phyloP scores from a whole-genome alignment of 1,284 basidiomycete species.

The Cryptococcus amylolentus region DNA sequence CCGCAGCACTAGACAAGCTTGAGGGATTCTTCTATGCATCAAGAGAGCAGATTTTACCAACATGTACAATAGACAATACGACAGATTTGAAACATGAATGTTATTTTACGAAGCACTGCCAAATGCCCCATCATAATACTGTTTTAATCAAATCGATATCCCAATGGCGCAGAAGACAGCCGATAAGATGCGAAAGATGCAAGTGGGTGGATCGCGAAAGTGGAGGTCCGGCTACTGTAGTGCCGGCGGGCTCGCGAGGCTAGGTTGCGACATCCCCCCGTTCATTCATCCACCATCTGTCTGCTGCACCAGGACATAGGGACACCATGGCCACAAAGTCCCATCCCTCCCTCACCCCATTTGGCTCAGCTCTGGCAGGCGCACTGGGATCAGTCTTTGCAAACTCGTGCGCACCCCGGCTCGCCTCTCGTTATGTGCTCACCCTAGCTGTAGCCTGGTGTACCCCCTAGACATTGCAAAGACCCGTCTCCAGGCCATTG shows the following conservation, averaged over 20 bases:
- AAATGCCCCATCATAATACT: too few relatives aligned
- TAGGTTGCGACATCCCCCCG: too few relatives aligned
- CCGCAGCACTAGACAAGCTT: conserved; percentile 15
- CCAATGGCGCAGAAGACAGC: too few relatives aligned
- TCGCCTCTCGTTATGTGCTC: neutral
- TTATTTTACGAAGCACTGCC: neutral
- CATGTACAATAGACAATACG: too few relatives aligned
- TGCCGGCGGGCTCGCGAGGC: too few relatives aligned
- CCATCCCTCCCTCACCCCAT: conserved; percentile 67
- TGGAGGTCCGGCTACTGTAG: too few relatives aligned
- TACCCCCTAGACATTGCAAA: conserved; percentile 97
- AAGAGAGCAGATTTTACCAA: too few relatives aligned
- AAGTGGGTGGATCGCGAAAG: too few relatives aligned
- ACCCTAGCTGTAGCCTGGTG: conserved; percentile 61
- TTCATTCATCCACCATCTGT: too few relatives aligned
- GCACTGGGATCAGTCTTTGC: conserved; percentile 91
- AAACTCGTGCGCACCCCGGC: conserved; percentile 67
- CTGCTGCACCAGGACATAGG: too few relatives aligned
- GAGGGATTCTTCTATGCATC: neutral
- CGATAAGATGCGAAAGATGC: too few relatives aligned
- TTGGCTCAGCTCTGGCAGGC: conserved; percentile 88
- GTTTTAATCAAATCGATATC: too few relatives aligned
- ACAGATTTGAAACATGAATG: neutral
- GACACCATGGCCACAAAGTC: conserved; percentile 9
- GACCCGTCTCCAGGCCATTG: conserved; percentile 82